Percentiles rank a stretch among this genome's conserved stretches.
Evolutionary conservation across 176 grass and related monocot species (phyloP).

Genomic region (Musa acuminata): DNA sequence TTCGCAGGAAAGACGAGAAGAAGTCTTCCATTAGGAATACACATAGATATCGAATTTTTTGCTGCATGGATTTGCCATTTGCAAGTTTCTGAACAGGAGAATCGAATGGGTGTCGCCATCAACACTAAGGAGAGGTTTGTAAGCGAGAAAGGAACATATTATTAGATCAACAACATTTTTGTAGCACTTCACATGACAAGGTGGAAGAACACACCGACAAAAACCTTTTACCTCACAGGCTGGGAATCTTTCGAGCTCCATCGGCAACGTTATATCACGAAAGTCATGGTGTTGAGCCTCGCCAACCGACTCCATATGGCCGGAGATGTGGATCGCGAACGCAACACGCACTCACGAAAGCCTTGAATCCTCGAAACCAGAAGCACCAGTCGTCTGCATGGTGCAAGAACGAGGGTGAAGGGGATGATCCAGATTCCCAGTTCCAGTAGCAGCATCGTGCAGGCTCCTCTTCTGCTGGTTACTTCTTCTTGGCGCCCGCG

Average conservation of each 20-base stretch:
- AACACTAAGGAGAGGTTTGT: too few relatives aligned
- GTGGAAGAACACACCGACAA: too few relatives aligned
- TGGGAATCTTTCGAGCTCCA: not conserved
- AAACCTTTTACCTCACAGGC: not conserved
- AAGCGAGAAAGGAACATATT: too few relatives aligned
- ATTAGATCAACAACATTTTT: too few relatives aligned
- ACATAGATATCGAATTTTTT: too few relatives aligned
- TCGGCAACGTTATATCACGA: constrained; percentile 28
- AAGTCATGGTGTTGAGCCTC: constrained; percentile 64
- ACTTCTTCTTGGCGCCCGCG: not conserved
- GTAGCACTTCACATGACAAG: too few relatives aligned
- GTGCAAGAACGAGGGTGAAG: constrained; percentile 60
- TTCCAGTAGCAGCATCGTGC: constrained; percentile 46
- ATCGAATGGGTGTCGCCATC: too few relatives aligned
- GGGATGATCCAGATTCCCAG: constrained; percentile 69
- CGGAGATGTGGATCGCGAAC: constrained; percentile 18
- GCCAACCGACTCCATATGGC: constrained; percentile 45
- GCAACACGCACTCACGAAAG: constrained; percentile 31
- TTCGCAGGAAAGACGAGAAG: too few relatives aligned
- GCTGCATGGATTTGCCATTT: too few relatives aligned
- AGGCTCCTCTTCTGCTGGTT: not conserved
- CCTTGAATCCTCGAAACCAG: constrained; percentile 52
- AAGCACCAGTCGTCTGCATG: constrained; percentile 47
- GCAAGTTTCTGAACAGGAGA: too few relatives aligned
- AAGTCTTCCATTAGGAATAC: too few relatives aligned